These are phyloP conservation scores for Trichoderma sp. DNA, from an alignment of 2,329 filamentous ascomycete species.

Conservation along the genomic window DNA sequence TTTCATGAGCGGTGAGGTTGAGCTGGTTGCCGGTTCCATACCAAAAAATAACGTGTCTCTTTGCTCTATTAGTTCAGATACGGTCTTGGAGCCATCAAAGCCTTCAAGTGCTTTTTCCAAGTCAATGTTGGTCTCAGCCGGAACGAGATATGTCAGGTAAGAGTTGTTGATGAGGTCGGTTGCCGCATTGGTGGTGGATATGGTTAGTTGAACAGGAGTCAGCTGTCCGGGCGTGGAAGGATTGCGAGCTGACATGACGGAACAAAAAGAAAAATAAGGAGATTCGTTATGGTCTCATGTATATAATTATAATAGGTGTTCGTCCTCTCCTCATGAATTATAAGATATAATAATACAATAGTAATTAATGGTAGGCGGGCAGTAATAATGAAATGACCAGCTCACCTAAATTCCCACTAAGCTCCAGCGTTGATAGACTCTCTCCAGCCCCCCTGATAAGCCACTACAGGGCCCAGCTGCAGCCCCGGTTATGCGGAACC, in stretches of 20 bases:
- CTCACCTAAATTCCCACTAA: background rate
- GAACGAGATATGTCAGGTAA: constrained; percentile 60
- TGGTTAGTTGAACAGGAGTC: constrained; percentile 24
- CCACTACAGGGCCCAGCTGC: background rate
- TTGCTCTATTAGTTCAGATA: constrained; percentile 58
- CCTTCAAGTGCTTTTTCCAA: constrained; percentile 52
- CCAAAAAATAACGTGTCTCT: constrained; percentile 71
- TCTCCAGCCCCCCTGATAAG: background rate
- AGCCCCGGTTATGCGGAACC: constrained; percentile 9
- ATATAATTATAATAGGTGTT: background rate
- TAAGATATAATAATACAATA: background rate
- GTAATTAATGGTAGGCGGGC: background rate
- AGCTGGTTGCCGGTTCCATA: constrained; percentile 40
- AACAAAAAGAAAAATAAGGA: background rate
- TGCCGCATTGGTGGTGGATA: constrained; percentile 27
- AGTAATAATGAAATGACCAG: background rate
- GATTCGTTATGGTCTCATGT: background rate
- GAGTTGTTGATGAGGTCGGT: constrained; percentile 55
- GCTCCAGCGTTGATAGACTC: background rate
- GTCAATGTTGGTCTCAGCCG: constrained; percentile 53
- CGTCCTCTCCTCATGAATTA: background rate
- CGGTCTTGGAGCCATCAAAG: constrained; percentile 43
- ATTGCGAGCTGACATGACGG: constrained; percentile 27
- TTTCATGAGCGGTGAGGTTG: constrained; percentile 1
- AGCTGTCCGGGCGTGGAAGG: constrained; percentile 26